phyloP scores from a whole-genome alignment of 352 stramenopile species.

The Globisporangium ultimum region DNA sequence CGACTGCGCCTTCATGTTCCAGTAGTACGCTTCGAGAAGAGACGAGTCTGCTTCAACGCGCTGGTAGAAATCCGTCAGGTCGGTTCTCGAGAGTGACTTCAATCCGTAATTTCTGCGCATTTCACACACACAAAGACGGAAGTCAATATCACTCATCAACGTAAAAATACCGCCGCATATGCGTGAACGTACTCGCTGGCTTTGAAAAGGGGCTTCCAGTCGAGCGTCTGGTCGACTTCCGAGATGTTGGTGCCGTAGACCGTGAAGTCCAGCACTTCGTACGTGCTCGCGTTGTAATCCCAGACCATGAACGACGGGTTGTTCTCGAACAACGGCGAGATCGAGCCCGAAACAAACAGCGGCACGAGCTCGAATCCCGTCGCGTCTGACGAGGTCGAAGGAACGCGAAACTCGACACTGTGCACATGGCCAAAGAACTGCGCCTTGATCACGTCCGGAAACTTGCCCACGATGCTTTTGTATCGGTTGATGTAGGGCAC shows the following conservation, averaged over 20 bases:
- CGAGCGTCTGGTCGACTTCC: conserved; percentile 22
- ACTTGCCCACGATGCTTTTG: conserved; percentile 62
- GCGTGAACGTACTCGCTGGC: conserved; percentile 25
- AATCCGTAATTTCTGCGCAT: conserved; percentile 46
- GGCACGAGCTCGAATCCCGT: conserved; percentile 43
- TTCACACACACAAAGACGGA: background rate
- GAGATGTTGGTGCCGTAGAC: conserved; percentile 81
- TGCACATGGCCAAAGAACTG: conserved; percentile 93
- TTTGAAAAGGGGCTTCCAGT: conserved; percentile 55
- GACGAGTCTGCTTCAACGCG: conserved; percentile 43
- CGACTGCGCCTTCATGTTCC: conserved; percentile 82
- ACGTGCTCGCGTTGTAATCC: conserved; percentile 62
- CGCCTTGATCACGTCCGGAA: conserved; percentile 64
- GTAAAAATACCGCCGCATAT: conserved; percentile 1
- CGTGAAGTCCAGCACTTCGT: conserved; percentile 68
- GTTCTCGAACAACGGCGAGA: conserved; percentile 89
- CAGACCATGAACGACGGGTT: conserved; percentile 91
- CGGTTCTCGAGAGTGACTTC: conserved; percentile 33
- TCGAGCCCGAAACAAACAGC: conserved; percentile 72
- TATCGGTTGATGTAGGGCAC: conserved; percentile 82
- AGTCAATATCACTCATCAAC: background rate
- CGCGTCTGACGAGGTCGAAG: conserved; percentile 17
- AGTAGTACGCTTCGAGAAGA: conserved; percentile 73
- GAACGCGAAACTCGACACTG: conserved; percentile 87
- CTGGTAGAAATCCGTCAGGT: conserved; percentile 42